phyloP scores from a whole-genome alignment of 208 protist genomes.

The Novymonas esmeraldas region DNA sequence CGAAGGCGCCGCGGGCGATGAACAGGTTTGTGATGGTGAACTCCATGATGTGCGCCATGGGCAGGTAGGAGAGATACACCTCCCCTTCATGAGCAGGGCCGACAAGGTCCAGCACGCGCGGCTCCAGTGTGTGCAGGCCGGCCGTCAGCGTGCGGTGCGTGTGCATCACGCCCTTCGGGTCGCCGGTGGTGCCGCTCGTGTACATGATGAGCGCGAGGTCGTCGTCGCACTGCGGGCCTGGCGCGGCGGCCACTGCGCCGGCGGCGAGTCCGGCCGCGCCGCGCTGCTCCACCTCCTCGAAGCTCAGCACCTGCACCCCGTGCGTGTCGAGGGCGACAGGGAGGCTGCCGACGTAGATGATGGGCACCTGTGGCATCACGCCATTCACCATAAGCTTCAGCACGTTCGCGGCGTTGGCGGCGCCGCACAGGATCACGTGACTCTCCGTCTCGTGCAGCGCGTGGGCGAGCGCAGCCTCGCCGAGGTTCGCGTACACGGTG shows the following conservation, averaged over 20 bases:
- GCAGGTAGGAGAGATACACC: constrained; percentile 89
- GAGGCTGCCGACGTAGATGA: constrained; percentile 64
- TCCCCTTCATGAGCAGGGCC: constrained; percentile 29
- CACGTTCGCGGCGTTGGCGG: constrained; percentile 45
- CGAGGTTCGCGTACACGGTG: constrained; percentile 91
- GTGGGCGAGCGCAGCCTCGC: constrained; percentile 66
- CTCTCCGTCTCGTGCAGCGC: constrained; percentile 70
- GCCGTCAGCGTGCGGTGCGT: constrained; percentile 68
- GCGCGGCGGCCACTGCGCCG: constrained; percentile 41
- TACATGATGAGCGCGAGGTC: constrained; percentile 57
- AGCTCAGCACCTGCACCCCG: constrained; percentile 39
- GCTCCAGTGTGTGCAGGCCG: constrained; percentile 55
- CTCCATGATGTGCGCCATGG: constrained; percentile 94
- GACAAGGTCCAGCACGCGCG: constrained; percentile 25
- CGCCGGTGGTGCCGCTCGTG: constrained; percentile 90
- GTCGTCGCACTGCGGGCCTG: constrained; percentile 30
- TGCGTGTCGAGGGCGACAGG: constrained; percentile 24
- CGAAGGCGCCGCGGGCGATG: constrained; percentile 58
- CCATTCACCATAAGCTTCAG: constrained; percentile 49
- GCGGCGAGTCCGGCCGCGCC: constrained; percentile 24
- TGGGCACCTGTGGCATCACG: constrained; percentile 39
- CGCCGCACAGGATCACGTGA: constrained; percentile 69
- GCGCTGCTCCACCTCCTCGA: constrained; percentile 56
- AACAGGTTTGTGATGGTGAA: constrained; percentile 77
- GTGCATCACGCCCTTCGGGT: constrained; percentile 92